Evolutionary conservation across 176 grass and related monocot genomes (phyloP), one percentile per base, ranked within the genome.

Genomic region (Phyllostachys edulis): DNA sequence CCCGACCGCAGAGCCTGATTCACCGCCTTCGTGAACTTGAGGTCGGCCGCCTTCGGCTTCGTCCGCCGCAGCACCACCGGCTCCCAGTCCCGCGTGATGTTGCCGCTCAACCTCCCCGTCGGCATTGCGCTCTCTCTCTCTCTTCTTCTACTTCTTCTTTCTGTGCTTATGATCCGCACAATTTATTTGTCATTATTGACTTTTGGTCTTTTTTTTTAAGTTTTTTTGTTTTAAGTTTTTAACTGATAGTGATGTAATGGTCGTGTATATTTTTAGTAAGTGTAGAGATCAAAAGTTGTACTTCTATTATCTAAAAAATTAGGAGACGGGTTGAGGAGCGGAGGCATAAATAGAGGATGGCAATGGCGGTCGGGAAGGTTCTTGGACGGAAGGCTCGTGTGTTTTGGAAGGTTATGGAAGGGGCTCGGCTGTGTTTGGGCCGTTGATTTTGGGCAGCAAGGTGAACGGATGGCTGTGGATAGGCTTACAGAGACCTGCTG

Each of bases 41-140:
- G 81, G n/a, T 93, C 91, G 0, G 79, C 88, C 27, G 87, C 73
- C 69, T 89, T 91, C 14, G 85, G 85, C 69, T 92, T 95, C 14
- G 81, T 20, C 23, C 90, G 89, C 10, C 86, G 84, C 23, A 98
- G 71, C 4, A 98, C 89, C 87, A 98, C 91, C 26, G 91, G 96
- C 84, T 95, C 93, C 96, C 93, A 98, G 89, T 98, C 96, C 84
- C 95, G 93, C 41, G 85, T 92, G 36, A 98, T 71, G n/a, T 85
- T 81, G 23, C 93, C 87, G 59, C 73, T 76, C 32, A 87, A 6
- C 49, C 92, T 68, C 1, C 87, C 80, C 59, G 87, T 94, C 75
- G 84, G 84, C 92, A 94, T 94, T 6, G 27, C 23, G 0, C 5
- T 2, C 50, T 14, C 39, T 44, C 45, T 41, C 7, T 32, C 5